Percentiles rank a stretch among this genome's conserved stretches.
These are phyloP conservation scores for Cercospora zeina DNA, from an alignment of 2,329 filamentous ascomycete species.

Conservation along the genomic window DNA sequence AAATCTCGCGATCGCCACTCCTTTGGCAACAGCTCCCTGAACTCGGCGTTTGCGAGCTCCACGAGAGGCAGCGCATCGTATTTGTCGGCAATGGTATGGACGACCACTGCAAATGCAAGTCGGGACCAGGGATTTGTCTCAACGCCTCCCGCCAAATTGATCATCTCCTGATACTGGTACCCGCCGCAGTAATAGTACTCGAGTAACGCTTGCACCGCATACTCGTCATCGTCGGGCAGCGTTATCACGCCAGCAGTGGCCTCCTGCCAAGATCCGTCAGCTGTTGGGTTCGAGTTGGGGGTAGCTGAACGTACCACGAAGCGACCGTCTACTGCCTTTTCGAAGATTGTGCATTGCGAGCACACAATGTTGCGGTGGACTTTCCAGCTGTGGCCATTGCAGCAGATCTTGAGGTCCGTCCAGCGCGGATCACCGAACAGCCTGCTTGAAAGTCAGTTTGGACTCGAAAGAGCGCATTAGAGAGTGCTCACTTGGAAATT, in stretches of 20 bases:
- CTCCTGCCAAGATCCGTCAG: neutral
- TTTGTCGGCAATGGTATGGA: conserved; percentile 13
- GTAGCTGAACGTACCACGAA: conserved; percentile 22
- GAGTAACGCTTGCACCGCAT: conserved; percentile 25
- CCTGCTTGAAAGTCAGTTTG: neutral
- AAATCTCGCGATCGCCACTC: conserved; percentile 2
- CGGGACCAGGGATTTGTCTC: neutral
- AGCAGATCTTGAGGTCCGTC: conserved; percentile 30
- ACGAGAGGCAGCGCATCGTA: neutral
- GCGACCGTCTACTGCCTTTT: conserved; percentile 26
- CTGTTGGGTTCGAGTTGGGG: neutral
- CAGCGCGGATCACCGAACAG: conserved; percentile 15
- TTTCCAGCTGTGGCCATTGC: conserved; percentile 24
- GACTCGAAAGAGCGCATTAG: neutral
- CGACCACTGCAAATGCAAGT: conserved; percentile 2
- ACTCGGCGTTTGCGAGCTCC: neutral
- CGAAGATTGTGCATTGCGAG: conserved; percentile 32
- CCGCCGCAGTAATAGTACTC: conserved; percentile 18
- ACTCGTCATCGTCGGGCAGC: conserved; percentile 8
- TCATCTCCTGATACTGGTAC: neutral
- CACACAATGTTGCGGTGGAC: conserved; percentile 34
- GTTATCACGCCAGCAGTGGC: neutral
- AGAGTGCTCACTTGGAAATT: neutral
- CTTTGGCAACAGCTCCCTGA: neutral
- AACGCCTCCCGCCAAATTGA: neutral